Evolutionary conservation across 345 rosid genomes (phyloP), one percentile per base, ranked within the genome.

Genomic region (Physaria fendleri): DNA sequence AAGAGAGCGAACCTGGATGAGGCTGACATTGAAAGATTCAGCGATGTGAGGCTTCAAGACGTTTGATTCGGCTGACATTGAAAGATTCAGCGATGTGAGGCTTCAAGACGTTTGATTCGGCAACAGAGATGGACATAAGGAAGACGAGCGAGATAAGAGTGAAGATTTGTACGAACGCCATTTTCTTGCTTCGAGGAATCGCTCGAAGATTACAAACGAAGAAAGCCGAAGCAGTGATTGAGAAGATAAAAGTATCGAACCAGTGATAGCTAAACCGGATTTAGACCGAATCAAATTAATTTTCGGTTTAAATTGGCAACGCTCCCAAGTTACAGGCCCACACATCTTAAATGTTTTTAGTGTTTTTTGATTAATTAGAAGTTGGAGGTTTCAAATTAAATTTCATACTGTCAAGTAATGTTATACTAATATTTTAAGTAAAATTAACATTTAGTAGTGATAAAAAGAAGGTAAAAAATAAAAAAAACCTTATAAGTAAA

Each of bases 1-100:
- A 45, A 43, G 28, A 53, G 30, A 55, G 12, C 40, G 27, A 50
- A 81, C 90, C 90, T 83, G 80, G 74, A 86, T 81, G 63, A 78
- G 77, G 53, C 81, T 83, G 65, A 83, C 77, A 44, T 83, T 86
- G 44, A 75, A 78, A 28, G 80, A 60, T 3, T 72, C 77, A 6
- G 71, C 71, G 42, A 78, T 71, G 24, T 66, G 84, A 59, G 88
- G 85, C 45, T 74, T 47, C 8, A 59, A 53, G 39, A 5, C 61
- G 15, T 71, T 32, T 0, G 79, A 49, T 56, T 74, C 65, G 77
- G 53, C 81, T 83, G 65, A 83, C 77, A 44, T 83, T 86, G 44
- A 75, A 78, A 28, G 80, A 60, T 3, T 72, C 77, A 6, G 71
- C 71, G 42, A 78, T 71, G 24, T 66, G 84, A 59, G 88, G 85